These are phyloP conservation scores for Cyanidioschyzon merolae DNA, from an alignment of 23 red algal species.

Conservation along the genomic window DNA sequence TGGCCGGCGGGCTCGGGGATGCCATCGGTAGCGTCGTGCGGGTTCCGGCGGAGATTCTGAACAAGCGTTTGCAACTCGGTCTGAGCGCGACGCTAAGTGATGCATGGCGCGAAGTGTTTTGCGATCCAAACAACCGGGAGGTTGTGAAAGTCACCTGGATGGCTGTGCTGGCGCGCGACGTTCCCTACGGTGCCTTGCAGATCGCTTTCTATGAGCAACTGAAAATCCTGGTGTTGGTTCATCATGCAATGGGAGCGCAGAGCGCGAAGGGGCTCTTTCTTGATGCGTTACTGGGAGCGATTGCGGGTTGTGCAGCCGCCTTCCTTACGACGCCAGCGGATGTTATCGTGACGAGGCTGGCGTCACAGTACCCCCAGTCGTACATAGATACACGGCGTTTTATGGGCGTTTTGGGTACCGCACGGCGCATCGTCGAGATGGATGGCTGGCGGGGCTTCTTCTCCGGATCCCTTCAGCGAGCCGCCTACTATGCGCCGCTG, in stretches of 20 bases:
- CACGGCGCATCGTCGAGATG: constrained; percentile 24
- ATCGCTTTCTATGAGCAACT: constrained; percentile 48
- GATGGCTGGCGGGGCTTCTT: constrained; percentile 33
- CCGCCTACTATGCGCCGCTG: constrained; percentile 48
- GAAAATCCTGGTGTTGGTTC: constrained; percentile 1
- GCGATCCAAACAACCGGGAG: constrained; percentile 6
- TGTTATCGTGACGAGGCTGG: constrained; percentile 57
- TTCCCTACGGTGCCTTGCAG: constrained; percentile 55
- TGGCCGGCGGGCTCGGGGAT: constrained; percentile 50
- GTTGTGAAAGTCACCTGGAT: constrained; percentile 24
- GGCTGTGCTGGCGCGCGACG: constrained; percentile 38
- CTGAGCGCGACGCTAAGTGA: constrained; percentile 17
- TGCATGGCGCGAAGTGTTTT: constrained; percentile 33
- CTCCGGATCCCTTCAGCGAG: constrained; percentile 29
- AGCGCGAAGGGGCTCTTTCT: neutral
- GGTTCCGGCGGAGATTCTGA: constrained; percentile 47
- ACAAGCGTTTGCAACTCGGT: constrained; percentile 46
- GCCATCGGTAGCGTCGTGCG: constrained; percentile 39
- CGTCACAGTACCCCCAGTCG: constrained; percentile 27
- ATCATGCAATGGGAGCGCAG: neutral
- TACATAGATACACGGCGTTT: constrained; percentile 38
- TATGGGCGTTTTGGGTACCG: constrained; percentile 21
- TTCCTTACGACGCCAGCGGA: constrained; percentile 68
- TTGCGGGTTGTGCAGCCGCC: constrained; percentile 43
- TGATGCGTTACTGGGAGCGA: constrained; percentile 39